Conservation (phyloP, 257 asterid species). For the Knoxia roxburghii region DNA sequence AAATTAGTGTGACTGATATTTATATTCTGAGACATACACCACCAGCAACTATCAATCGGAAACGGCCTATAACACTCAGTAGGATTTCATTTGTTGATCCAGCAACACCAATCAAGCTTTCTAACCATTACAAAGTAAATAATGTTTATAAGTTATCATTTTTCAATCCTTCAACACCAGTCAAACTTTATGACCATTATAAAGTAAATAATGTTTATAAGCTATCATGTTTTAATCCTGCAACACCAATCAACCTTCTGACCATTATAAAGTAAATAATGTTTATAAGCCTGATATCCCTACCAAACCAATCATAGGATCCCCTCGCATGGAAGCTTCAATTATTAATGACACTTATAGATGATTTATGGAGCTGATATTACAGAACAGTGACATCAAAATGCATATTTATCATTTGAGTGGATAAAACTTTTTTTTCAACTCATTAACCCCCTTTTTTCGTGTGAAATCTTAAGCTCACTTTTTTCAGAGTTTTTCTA, state of each 20-base stretch:
- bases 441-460: background rate
- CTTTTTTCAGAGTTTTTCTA: constrained; percentile 10
- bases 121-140: too few species aligned
- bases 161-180: too few species aligned
- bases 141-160: too few species aligned
- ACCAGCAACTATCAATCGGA: too few species aligned
- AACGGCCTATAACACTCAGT: too few species aligned
- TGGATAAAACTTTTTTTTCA: constrained; percentile 65
- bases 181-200: too few species aligned
- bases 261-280: constrained; percentile 61
- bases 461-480: background rate
- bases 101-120: too few species aligned
- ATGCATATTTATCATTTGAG: constrained; percentile 83
- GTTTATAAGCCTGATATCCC: constrained; percentile 88
- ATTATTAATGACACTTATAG: constrained; percentile 80
- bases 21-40: too few species aligned
- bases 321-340: constrained; percentile 64
- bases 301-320: constrained; percentile 62
- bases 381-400: constrained; percentile 89
- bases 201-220: too few species aligned
- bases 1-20: too few species aligned
- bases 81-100: too few species aligned
- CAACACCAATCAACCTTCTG: constrained; percentile 93
- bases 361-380: constrained; percentile 88
- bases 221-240: constrained; percentile 68